Base-by-base conservation (phyloP, 495 filamentous ascomycete species). In the Endocarpon pusillum region DNA sequence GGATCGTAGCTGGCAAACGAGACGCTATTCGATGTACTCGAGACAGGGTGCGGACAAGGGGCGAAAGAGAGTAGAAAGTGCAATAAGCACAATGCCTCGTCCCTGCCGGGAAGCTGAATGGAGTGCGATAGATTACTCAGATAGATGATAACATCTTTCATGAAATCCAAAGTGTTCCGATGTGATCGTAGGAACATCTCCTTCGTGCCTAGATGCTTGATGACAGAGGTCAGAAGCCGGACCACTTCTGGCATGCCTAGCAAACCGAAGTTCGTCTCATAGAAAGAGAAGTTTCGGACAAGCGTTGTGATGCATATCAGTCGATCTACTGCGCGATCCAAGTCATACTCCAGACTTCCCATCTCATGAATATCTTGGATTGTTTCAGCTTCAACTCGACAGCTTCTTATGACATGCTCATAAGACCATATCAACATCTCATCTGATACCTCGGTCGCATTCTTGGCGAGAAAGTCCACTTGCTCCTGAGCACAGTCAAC, bases 251-350 rank as follows among this genome's bases (percentile, higher is more conserved):
- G 64, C 15, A 78, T 77, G 1, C 81, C 77, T 8, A 97, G 68
- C 0, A 68, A 49, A 3, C 48, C 48, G 40, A 82, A 78, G 41
- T 93, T 94, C 9, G 63, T 57, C 36, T 85, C 79, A 45, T 59
- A 63, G 47, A 92, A 94, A 0, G 89, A 94, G 12, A 94, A 69
- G 43, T 97, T 97, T 30, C 89, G 78, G 21, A 97, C 53, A 36
- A 94, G 84, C 1, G 85, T 93, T 5, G 84, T 91, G 37, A 94
- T 80, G 47, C 83, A 87, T 22, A 96, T 73, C 15, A 97, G 54
- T 41, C 76, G 71, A 46, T 94, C 89, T 0, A 79, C 82, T 3
- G 85, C 79, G 18, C 78, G 73, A 48, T 94, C 82, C 3, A 94
- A 66, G 18, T 87, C 72, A 48, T 92, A 84, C 18, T 75, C 78